These are phyloP conservation scores for Dysphania ambrosioides DNA, from an alignment of 148 eudicot species.

Conservation along the genomic window DNA sequence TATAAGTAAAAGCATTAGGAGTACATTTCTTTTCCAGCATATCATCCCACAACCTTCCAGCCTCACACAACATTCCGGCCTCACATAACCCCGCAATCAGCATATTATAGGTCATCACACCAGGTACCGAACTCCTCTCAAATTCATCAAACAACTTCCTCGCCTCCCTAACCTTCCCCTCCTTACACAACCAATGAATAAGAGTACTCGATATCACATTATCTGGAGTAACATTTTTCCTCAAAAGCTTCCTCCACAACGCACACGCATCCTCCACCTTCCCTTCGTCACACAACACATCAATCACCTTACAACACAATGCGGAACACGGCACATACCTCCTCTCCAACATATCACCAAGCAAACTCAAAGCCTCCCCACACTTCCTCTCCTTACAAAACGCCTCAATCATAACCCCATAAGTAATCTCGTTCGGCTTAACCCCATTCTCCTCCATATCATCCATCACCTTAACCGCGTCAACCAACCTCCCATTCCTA, in stretches of 20 bases:
- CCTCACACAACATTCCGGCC: conserved; percentile 71
- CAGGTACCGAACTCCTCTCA: conserved; percentile 64
- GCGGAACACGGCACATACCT: conserved; percentile 53
- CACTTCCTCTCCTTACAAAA: conserved; percentile 63
- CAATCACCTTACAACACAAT: conserved; percentile 73
- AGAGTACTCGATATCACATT: conserved; percentile 65
- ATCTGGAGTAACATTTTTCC: conserved; percentile 64
- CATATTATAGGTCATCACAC: conserved; percentile 68
- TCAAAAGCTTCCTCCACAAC: conserved; percentile 73
- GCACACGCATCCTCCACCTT: conserved; percentile 66
- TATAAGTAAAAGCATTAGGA: conserved; percentile 75
- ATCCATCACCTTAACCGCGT: conserved; percentile 84
- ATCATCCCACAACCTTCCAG: conserved; percentile 78
- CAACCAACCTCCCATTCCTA: conserved; percentile 52
- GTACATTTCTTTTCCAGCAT: conserved; percentile 70
- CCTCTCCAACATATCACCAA: conserved; percentile 75
- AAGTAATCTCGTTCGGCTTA: conserved; percentile 65
- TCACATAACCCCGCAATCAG: conserved; percentile 87
- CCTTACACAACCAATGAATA: conserved; percentile 85
- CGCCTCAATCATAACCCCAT: conserved; percentile 79
- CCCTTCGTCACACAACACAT: conserved; percentile 61
- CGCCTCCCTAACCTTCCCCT: conserved; percentile 63
- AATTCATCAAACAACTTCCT: conserved; percentile 74
- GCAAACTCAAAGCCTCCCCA: conserved; percentile 71
- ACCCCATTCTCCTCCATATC: conserved; percentile 82